A percentile compares a stretch with the other conserved stretches of the same genome.
Evolutionary conservation across 129 eudicot genomes (phyloP).

Genomic region (Oenanthe sinensis): DNA sequence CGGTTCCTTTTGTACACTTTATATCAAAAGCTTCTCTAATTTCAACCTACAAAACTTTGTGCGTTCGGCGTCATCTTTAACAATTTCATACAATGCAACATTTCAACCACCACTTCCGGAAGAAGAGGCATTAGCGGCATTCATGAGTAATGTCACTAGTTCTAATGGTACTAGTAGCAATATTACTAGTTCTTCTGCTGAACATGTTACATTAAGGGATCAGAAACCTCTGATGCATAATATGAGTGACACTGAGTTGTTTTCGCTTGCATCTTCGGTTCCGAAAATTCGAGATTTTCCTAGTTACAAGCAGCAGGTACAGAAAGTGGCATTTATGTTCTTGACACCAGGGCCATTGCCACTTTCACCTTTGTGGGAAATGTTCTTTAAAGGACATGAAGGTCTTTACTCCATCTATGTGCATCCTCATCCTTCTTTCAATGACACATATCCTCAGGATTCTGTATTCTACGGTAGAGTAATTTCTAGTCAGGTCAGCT

Average conservation of each 20-base stretch:
- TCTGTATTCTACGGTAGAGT: conserved; percentile 35
- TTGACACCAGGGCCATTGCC: conserved; percentile 45
- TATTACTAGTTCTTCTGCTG: neutral
- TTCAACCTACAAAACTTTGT: conserved; percentile 10
- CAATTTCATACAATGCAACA: neutral
- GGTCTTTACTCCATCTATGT: conserved; percentile 37
- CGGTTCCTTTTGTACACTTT: conserved; percentile 31
- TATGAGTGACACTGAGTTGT: conserved; percentile 50
- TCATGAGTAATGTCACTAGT: neutral
- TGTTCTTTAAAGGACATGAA: conserved; percentile 39
- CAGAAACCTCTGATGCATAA: conserved; percentile 21
- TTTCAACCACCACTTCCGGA: neutral
- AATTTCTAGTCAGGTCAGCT: conserved; percentile 46
- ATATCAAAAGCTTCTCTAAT: conserved; percentile 22
- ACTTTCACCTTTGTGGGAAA: conserved; percentile 46
- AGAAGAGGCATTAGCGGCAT: neutral
- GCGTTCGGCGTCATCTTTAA: neutral
- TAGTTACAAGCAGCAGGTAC: neutral
- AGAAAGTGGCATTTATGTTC: conserved; percentile 51
- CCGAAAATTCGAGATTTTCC: conserved; percentile 17
- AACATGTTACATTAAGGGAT: neutral
- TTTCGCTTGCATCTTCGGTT: conserved; percentile 41
- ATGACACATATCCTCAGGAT: conserved; percentile 7
- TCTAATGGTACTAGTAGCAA: neutral
- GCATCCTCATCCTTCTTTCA: conserved; percentile 30